These are phyloP conservation scores for Fraxinus albicans DNA, from an alignment of 305 asterid species.

Conservation along the genomic window DNA sequence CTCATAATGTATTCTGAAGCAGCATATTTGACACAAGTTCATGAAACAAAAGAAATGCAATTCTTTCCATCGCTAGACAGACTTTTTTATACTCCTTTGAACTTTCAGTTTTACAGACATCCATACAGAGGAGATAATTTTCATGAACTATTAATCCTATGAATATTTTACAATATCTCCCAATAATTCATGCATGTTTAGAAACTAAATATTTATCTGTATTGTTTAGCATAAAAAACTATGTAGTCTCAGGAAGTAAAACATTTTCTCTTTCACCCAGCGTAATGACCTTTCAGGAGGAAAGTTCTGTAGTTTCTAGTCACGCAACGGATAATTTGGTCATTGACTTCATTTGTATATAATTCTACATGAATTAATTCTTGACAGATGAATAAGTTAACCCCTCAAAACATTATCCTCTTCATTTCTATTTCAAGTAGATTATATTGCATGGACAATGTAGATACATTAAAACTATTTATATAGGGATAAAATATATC, in stretches of 20 bases:
- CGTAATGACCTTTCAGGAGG: background rate
- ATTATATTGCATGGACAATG: background rate
- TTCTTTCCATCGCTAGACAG: background rate
- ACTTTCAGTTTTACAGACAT: background rate
- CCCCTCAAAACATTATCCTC: background rate
- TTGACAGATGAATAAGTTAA: background rate
- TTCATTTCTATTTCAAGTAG: background rate
- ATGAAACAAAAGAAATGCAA: background rate
- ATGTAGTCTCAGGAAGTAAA: background rate
- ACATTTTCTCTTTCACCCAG: background rate
- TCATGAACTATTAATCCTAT: background rate
- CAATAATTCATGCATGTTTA: constrained; percentile 8
- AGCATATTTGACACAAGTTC: constrained; percentile 4
- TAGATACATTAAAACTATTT: background rate
- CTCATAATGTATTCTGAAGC: background rate
- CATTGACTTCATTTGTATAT: background rate
- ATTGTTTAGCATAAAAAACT: background rate
- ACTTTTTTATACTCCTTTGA: background rate
- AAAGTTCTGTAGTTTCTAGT: background rate
- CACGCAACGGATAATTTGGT: background rate
- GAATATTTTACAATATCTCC: background rate
- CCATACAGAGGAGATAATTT: background rate
- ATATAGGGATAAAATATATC: background rate
- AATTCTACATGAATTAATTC: background rate
- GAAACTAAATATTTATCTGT: background rate